Base-by-base conservation (phyloP, 2,329 filamentous ascomycete genomes). In the Arthrobotrys sphaeroides region DNA sequence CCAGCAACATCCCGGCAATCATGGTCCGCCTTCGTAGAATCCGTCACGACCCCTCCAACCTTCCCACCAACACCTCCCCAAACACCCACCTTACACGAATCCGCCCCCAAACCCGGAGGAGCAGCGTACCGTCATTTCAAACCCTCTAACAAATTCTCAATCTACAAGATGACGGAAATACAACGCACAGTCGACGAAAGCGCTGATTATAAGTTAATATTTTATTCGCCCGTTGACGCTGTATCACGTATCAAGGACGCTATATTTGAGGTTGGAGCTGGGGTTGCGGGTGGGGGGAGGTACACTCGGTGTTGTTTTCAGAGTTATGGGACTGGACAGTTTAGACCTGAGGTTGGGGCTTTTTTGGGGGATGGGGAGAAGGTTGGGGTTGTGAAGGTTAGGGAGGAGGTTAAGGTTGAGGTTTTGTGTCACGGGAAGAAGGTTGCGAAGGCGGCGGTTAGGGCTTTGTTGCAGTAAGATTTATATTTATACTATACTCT, bases 91-190 rank as follows among this genome's bases (percentile, higher is more conserved):
- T 36, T n/a, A 49, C 24, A 53, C 18, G n/a, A 45, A 16, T 13
- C 26, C 13, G 28, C 47, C 4, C n/a, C 57, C 47, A 20, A 13
- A 20, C 20, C 28, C 28, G n/a, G n/a, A n/a, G n/a, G n/a, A n/a
- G n/a, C 67, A 6, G 16, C 10, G 20, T 75, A 55, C 57, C 64
- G 72, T 4, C 64, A 59, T 13, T 75, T 75, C 64, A 62, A 65
- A 26, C 45, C 64, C 24, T 12, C 31, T 1, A 31, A 38, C 6
- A 33, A 36, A 5, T 75, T 75, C 31, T 69, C 64, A 28, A 69
- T 75, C 36, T 75, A 69, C 49, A 75, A 75, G 18, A 18, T 64
- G 26, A 65, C 47, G 1, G 72, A 75, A 26, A 57, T 75, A 12
- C 72, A 75, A 55, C 40, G 57, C 7, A 59, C 72, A 0, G 28